Conservation (phyloP, 495 filamentous ascomycete species). For the Opeltia flavorubescens region DNA sequence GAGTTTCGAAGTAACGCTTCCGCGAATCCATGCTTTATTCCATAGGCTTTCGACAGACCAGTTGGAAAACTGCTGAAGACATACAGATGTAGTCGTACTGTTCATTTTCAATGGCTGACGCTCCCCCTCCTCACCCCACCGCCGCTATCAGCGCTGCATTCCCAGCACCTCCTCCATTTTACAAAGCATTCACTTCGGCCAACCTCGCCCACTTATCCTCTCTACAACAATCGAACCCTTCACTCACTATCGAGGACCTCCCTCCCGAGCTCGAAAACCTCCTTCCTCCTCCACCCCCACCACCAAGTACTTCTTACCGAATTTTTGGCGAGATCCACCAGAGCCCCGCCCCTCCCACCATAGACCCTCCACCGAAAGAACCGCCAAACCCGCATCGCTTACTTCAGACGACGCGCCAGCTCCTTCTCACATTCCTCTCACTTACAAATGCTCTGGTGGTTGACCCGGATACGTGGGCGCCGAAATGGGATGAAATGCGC, state of each 20-base stretch:
- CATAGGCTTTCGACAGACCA: too few species aligned
- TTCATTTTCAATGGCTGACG: background rate
- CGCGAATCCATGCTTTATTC: too few species aligned
- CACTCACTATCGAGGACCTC: slow-evolving; percentile 37
- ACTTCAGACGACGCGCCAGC: slow-evolving; percentile 60
- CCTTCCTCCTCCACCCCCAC: slow-evolving; percentile 69
- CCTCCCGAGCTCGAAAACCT: slow-evolving; percentile 66
- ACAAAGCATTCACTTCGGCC: slow-evolving; percentile 68
- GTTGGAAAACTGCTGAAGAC: background rate
- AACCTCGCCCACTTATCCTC: slow-evolving; percentile 43
- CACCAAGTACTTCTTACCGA: slow-evolving; percentile 53
- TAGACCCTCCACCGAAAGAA: slow-evolving; percentile 47
- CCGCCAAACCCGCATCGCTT: slow-evolving; percentile 48
- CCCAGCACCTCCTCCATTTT: slow-evolving; percentile 81
- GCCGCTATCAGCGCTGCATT: slow-evolving; percentile 43
- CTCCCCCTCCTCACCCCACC: slow-evolving; percentile 22
- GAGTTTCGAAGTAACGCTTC: too few species aligned
- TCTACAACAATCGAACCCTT: background rate
- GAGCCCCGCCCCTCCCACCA: slow-evolving; percentile 28
- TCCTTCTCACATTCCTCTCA: slow-evolving; percentile 75
- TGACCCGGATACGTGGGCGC: slow-evolving; percentile 42
- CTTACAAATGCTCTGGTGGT: slow-evolving; percentile 55
- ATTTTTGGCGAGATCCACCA: slow-evolving; percentile 53
- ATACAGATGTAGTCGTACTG: too few species aligned
- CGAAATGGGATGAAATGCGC: slow-evolving; percentile 62